Evolutionary conservation across 768 basidiomycete species (phyloP), one percentile per base, ranked within the genome.

Genomic region (Lactifluus rugatus): DNA sequence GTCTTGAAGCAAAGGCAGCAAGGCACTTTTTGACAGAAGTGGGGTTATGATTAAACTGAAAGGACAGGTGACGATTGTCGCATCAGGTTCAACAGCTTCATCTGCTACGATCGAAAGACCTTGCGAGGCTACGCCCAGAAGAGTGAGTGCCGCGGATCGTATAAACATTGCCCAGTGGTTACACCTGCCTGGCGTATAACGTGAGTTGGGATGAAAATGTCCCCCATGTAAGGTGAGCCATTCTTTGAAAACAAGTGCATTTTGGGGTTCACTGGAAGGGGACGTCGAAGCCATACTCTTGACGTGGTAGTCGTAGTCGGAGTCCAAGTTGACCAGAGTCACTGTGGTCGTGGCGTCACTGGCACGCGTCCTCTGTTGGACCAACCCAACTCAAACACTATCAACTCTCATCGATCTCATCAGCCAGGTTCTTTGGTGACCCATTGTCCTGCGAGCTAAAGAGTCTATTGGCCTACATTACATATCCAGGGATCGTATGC

Each of bases 31-130:
- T 2, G 84, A 75, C 0, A 74, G 42, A 31, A 76, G 69, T n/a
- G 76, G 75, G 0, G 87, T 87, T 60, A 91, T 77, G 31, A 79
- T 76, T 19, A 90, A 74, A 2, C 74, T 70, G 64, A 88, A 81
- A 0, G 89, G 88, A 62, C 84, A 87, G 0, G 81, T 78, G 17
- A 85, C 82, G 50, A 88, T 74, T 13, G 72, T 75, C 9, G 76
- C 70, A 63, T 88, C 81, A 6, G 70, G 65, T 23, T 74, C 71
- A 44, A 88, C 63, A n/a, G 71, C 69, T 34, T 75, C 67, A 3
- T 65, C 68, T 5, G 89, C 81, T 53, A 81, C 63, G 36, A 85
- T 71, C 19, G 73, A 73, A 54, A 73, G 73, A 28, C 86, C 87
- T 56, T 66, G 67, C 4, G 51, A 28, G 52, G 63, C 67, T 67